These are phyloP conservation scores for Biscutella laevigata DNA, from an alignment of 441 rosid species.

Conservation along the genomic window DNA sequence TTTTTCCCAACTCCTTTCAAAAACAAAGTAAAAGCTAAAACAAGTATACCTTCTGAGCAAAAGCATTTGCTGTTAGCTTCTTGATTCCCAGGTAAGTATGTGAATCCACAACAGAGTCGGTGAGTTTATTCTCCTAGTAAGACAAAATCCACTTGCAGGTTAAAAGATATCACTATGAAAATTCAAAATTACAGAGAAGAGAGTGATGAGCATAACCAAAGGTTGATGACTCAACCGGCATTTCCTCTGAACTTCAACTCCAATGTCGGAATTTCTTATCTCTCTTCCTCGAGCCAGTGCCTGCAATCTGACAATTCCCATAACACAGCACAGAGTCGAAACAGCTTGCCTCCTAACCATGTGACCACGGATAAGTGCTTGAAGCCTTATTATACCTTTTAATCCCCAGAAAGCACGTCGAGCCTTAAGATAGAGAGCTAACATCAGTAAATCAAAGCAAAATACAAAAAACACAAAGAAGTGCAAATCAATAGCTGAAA, in stretches of 20 bases:
- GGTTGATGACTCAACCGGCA: conserved; percentile 25
- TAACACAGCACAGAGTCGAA: conserved; percentile 45
- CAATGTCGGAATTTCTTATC: conserved; percentile 47
- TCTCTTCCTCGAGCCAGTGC: conserved; percentile 49
- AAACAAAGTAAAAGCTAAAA: neutral
- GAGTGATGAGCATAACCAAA: conserved; percentile 29
- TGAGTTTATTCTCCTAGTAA: conserved; percentile 38
- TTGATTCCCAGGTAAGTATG: conserved; percentile 32
- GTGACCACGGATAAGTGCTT: conserved; percentile 49
- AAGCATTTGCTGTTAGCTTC: conserved; percentile 50
- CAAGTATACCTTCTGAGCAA: conserved; percentile 61
- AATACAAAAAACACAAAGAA: neutral
- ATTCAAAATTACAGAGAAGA: neutral
- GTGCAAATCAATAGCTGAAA: neutral
- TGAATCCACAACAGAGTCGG: conserved; percentile 25
- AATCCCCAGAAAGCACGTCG: conserved; percentile 28
- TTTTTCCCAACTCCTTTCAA: neutral
- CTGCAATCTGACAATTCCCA: conserved; percentile 56
- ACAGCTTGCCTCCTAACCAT: conserved; percentile 62
- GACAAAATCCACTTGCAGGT: conserved; percentile 4
- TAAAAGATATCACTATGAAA: conserved; percentile 5
- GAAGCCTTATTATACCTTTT: conserved; percentile 29
- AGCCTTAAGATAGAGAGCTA: conserved; percentile 18
- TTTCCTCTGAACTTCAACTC: conserved; percentile 39
- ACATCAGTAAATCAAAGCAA: neutral